phyloP scores from a whole-genome alignment of 352 stramenopile species.

The Phytophthora rubi region DNA sequence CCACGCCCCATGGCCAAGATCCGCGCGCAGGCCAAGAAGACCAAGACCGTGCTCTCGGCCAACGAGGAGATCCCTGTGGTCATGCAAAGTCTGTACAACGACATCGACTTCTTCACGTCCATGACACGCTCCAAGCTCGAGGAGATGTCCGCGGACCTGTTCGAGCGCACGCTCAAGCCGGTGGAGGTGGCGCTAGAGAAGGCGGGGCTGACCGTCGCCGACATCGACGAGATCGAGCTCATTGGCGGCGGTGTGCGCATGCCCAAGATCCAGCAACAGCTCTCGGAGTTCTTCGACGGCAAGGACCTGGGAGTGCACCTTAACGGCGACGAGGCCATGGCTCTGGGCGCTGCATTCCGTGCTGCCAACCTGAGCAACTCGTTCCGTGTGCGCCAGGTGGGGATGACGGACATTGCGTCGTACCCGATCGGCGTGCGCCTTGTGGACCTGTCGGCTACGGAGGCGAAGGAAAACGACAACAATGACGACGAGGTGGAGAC shows the following conservation, averaged over 20 bases:
- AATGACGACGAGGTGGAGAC: slow-evolving; percentile 57
- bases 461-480: slow-evolving; percentile 49
- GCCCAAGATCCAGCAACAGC: slow-evolving; percentile 93
- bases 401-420: slow-evolving; percentile 93
- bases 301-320: slow-evolving; percentile 96
- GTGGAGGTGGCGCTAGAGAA: slow-evolving; percentile 88
- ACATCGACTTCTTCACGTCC: slow-evolving; percentile 93
- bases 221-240: slow-evolving; percentile 96
- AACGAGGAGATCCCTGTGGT: slow-evolving; percentile 97
- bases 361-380: slow-evolving; percentile 96
- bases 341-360: slow-evolving; percentile 94
- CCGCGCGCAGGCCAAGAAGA: slow-evolving; percentile 95
- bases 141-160: slow-evolving; percentile 88
- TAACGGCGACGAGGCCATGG: slow-evolving; percentile 98
- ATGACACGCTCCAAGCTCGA: slow-evolving; percentile 94
- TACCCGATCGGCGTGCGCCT: slow-evolving; percentile 92
- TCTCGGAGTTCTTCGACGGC: slow-evolving; percentile 71
- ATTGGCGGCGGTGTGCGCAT: slow-evolving; percentile 97
- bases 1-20: slow-evolving; percentile 95
- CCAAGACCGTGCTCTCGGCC: slow-evolving; percentile 97
- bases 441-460: slow-evolving; percentile 68
- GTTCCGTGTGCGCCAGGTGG: slow-evolving; percentile 96
- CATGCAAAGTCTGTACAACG: slow-evolving; percentile 94
- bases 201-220: slow-evolving; percentile 88
- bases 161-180: slow-evolving; percentile 85